Conservation (phyloP, 2,329 filamentous ascomycete genomes). For the Neofusicoccum parvum region DNA sequence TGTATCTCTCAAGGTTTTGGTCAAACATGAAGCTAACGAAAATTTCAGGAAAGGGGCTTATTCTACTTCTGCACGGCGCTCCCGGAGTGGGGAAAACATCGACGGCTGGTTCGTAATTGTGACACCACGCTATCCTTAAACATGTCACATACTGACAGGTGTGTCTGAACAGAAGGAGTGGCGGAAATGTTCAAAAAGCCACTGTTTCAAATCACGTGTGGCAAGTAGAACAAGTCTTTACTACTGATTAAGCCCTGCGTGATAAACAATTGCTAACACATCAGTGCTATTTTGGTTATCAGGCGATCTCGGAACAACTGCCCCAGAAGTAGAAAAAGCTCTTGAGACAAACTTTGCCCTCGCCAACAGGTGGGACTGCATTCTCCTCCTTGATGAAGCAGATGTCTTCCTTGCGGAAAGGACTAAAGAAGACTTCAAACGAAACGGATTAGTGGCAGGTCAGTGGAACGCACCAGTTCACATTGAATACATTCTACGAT, state of each 20-base stretch:
- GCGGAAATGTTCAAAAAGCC: not conserved
- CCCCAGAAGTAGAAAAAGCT: constrained; percentile 15
- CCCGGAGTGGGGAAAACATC: constrained; percentile 14
- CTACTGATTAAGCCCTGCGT: no score
- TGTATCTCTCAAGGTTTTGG: no score
- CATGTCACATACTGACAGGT: no score
- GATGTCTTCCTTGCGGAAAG: constrained; percentile 69
- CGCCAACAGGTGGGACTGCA: constrained; percentile 18
- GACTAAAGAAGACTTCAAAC: constrained; percentile 78
- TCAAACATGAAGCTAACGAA: no score
- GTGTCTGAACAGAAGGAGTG: not conserved
- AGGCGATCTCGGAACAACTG: constrained; percentile 22
- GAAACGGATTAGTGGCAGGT: constrained; percentile 78
- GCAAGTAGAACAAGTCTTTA: no score
- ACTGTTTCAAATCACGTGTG: constrained; percentile 5
- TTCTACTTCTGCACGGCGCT: not conserved
- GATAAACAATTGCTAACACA: no score
- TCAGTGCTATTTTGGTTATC: no score
- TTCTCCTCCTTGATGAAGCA: constrained; percentile 31
- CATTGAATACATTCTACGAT: no score
- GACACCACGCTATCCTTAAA: no score
- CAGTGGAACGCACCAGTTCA: no score
- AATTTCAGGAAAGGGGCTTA: no score
- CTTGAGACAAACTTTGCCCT: constrained; percentile 22
- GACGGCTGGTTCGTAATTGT: not conserved